Conservation (phyloP, 495 filamentous ascomycete species). For the Corynascus novoguineensis region DNA sequence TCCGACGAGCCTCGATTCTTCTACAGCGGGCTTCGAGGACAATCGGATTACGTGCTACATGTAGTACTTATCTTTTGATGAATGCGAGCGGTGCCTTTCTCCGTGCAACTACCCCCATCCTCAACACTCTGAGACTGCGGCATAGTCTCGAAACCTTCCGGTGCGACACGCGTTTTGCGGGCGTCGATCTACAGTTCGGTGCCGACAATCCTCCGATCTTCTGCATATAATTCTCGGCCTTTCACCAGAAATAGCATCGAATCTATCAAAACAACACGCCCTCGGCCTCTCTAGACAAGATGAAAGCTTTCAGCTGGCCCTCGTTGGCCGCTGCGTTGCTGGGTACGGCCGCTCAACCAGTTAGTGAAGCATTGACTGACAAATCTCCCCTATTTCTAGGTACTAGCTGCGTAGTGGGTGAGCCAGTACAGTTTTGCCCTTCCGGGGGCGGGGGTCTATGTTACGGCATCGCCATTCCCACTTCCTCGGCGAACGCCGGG, state of each 20-base stretch:
- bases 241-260: not conserved
- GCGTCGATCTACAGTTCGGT: no score
- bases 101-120: no score
- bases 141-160: no score
- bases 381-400: not conserved
- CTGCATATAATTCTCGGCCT: not conserved
- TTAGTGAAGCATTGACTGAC: not conserved
- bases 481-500: constrained; percentile 32
- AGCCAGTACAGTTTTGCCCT: constrained; percentile 27
- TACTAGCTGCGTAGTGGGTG: constrained; percentile 17
- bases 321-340: constrained; percentile 16
- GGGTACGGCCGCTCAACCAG: constrained; percentile 15
- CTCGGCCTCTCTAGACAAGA: not conserved
- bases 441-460: constrained; percentile 29
- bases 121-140: no score
- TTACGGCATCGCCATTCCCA: constrained; percentile 44
- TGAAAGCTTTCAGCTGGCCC: constrained; percentile 6
- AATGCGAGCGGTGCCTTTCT: no score
- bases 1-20: no score
- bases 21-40: no score
- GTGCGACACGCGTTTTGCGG: not conserved
- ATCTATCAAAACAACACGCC: not conserved
- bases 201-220: no score
- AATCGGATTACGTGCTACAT: no score
- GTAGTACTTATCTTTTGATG: no score